phyloP scores from a whole-genome alignment of 1,284 basidiomycete species.

The Malassezia equina region DNA sequence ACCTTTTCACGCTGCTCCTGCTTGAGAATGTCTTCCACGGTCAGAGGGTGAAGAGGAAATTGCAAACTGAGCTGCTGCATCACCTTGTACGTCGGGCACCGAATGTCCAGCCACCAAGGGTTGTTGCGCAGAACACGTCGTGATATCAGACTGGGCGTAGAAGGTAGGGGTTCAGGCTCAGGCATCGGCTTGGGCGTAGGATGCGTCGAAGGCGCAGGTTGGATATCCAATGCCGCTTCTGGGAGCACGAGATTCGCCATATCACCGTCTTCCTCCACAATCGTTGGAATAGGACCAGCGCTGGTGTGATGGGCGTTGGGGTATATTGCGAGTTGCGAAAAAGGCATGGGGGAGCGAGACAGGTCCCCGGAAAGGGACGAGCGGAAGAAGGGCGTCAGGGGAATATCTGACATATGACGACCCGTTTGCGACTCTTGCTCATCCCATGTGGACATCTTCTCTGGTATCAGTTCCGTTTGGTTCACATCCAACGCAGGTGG shows the following conservation, averaged over 20 bases:
- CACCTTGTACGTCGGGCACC: conserved; percentile 80
- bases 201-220: neutral
- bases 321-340: neutral
- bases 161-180: neutral
- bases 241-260: neutral
- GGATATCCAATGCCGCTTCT: conserved; percentile 1
- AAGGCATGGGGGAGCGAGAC: conserved; percentile 1
- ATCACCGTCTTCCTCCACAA: conserved; percentile 5
- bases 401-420: conserved; percentile 41
- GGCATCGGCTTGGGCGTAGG: neutral
- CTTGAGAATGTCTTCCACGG: conserved; percentile 88
- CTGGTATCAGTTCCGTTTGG: neutral
- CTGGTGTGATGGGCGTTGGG: neutral
- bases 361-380: neutral
- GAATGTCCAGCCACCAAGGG: conserved; percentile 84
- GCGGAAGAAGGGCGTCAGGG: conserved; percentile 30
- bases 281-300: neutral
- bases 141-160: neutral
- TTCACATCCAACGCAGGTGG: conserved; percentile 30
- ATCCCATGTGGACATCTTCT: neutral
- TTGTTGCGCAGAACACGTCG: conserved; percentile 1
- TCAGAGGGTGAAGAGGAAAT: conserved; percentile 80
- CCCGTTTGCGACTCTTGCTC: conserved; percentile 34
- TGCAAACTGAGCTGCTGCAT: conserved; percentile 79
- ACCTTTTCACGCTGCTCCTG: conserved; percentile 87